phyloP scores from a whole-genome alignment of 192 early-diverging fungal genomes.

The Fimicolochytrium jonesii region DNA sequence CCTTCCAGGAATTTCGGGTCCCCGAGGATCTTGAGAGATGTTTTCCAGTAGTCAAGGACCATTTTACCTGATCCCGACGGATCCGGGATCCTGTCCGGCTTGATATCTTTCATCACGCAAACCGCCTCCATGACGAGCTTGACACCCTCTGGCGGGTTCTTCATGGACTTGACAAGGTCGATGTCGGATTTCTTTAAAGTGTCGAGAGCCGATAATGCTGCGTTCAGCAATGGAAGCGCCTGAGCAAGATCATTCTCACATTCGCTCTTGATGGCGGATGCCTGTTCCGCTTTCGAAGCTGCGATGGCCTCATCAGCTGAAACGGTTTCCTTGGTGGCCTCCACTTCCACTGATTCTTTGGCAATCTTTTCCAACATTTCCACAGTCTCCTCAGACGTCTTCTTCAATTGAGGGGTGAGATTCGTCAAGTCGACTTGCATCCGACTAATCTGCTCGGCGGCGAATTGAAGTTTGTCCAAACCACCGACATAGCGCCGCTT shows the following conservation, averaged over 20 bases:
- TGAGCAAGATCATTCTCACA: slow-evolving; percentile 57
- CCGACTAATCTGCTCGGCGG: slow-evolving; percentile 52
- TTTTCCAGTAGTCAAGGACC: slow-evolving; percentile 65
- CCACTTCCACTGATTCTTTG: slow-evolving; percentile 58
- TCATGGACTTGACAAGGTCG: slow-evolving; percentile 62
- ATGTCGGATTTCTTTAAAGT: slow-evolving; percentile 61
- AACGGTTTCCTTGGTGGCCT: slow-evolving; percentile 51
- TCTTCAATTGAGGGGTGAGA: slow-evolving; percentile 54
- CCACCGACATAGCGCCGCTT: slow-evolving; percentile 51
- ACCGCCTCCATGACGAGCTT: slow-evolving; percentile 64
- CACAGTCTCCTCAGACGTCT: slow-evolving; percentile 59
- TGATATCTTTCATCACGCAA: slow-evolving; percentile 65
- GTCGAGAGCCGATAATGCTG: slow-evolving; percentile 53
- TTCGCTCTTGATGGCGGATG: slow-evolving; percentile 53
- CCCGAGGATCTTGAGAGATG: slow-evolving; percentile 54
- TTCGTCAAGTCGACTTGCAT: slow-evolving; percentile 57
- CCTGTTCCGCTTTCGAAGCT: slow-evolving; percentile 49
- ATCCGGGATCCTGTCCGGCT: slow-evolving; percentile 60
- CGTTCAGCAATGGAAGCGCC: slow-evolving; percentile 54
- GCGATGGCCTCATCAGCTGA: slow-evolving; percentile 57
- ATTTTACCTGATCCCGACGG: slow-evolving; percentile 59
- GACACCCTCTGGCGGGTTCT: slow-evolving; percentile 61
- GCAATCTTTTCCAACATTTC: slow-evolving; percentile 58
- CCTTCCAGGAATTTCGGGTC: slow-evolving; percentile 51
- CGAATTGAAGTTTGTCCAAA: slow-evolving; percentile 56